Percentiles rank a stretch among this genome's conserved stretches.
Evolutionary conservation across 2,329 filamentous ascomycete genomes (phyloP).

Genomic region (Pseudocercospora eumusae): DNA sequence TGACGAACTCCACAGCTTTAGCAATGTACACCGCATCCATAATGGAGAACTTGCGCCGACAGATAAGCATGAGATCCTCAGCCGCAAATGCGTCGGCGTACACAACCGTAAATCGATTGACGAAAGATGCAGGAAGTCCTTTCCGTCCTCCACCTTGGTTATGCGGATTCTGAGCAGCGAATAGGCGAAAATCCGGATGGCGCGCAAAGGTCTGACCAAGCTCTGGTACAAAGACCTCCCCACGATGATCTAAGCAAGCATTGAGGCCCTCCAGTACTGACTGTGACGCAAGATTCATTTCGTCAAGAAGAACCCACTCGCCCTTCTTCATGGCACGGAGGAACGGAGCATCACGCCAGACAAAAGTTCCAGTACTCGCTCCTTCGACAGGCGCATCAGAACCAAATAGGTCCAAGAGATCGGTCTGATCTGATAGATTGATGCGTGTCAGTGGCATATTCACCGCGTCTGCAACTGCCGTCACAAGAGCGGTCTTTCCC

Average conservation of each 20-base stretch:
- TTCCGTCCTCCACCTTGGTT: conserved; percentile 95
- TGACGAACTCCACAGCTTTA: conserved; percentile 77
- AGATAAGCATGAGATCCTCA: conserved; percentile 80
- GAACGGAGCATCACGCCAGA: conserved; percentile 94
- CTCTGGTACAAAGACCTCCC: conserved; percentile 93
- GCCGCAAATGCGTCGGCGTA: conserved; percentile 88
- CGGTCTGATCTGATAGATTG: conserved; percentile 96
- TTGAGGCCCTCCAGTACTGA: conserved; percentile 95
- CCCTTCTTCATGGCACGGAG: conserved; percentile 94
- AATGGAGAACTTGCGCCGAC: conserved; percentile 70
- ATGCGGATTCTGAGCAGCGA: conserved; percentile 96
- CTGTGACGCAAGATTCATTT: conserved; percentile 98
- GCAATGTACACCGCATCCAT: conserved; percentile 62
- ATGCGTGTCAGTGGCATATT: conserved; percentile 86
- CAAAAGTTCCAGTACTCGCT: conserved; percentile 85
- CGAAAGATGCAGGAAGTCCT: conserved; percentile 90
- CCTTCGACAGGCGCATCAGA: conserved; percentile 95
- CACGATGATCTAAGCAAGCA: conserved; percentile 92
- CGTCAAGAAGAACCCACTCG: conserved; percentile 94
- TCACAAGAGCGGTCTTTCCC: conserved; percentile 91
- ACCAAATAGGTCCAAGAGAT: conserved; percentile 95
- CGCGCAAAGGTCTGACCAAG: conserved; percentile 90
- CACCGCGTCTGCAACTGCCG: conserved; percentile 76
- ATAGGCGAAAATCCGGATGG: conserved; percentile 87
- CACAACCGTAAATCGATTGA: conserved; percentile 96